Base-by-base conservation (phyloP, 371 early-diverging fungal genomes). In the Mucor mucedo region DNA sequence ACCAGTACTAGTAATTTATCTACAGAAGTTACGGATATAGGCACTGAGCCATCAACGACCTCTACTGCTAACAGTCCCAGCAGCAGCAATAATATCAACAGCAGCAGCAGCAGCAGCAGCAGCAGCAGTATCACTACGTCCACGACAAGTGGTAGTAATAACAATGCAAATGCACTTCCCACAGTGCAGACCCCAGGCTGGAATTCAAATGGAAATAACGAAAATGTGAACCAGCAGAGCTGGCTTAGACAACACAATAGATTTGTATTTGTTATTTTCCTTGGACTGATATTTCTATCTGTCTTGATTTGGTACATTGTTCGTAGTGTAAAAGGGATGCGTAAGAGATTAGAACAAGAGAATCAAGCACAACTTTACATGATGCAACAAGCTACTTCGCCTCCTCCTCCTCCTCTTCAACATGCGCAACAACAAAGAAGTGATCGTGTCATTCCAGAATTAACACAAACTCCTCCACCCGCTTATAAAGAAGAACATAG, bases 251-350 rank as follows among this genome's bases (percentile, higher is more conserved):
- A 63, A 52, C 55, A 71, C 56, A 71, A 71, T 62, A 48, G 72
- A 64, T 71, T 71, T 71, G 65, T 71, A 33, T 71, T 71, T 68
- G 57, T 71, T 14, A 65, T 71, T 53, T 56, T 71, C 27, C 32
- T 71, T 38, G 72, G 72, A 10, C 28, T 63, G 2, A 3, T 68
- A 11, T 33, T 68, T 3, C 2, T 60, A 30, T 58, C 49, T 40
- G 39, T 71, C 14, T 52, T 71, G 40, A 55, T 68, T 27, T 71
- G 72, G 72, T 71, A 71, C 58, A 65, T 71, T 38, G 42, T 55
- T 21, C 52, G 56, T 33, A 71, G 72, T 55, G 48, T 71, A 14
- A 67, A 71, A 40, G 72, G 65, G 28, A 71, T 71, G 72, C 68
- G 72, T n/a, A 71, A 64, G 52, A 63, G 68, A 62, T 30, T 71